Evolutionary conservation across 768 basidiomycete species (phyloP), one percentile per base, ranked within the genome.

Genomic region (Inosperma sp.): DNA sequence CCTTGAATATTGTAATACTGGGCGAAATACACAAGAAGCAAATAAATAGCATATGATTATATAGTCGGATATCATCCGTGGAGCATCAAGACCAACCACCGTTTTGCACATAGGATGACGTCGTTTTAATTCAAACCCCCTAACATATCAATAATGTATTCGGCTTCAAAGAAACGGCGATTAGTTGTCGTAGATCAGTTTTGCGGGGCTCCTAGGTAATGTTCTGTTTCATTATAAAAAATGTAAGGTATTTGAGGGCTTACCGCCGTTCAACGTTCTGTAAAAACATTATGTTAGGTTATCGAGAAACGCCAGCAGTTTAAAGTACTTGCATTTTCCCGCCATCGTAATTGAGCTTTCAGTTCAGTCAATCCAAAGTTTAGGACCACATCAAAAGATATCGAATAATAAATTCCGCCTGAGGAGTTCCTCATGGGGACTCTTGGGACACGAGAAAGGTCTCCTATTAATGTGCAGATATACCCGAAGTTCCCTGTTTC

Each of bases 321-420:
- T 22, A 30, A 34, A 36, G 7, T 27, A 5, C 41, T 31, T 25
- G 34, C 49, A 19, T 43, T 19, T 13, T 77, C 72, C 41, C 59
- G 56, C 76, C 76, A 79, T 27, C 65, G 61, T 49, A 78, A 67
- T 45, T 76, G 71, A 0, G 75, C 77, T 50, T 66, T 68, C 44
- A 78, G 59, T 53, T 80, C 79, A 3, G 79, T 79, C 34, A 73
- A 55, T 5, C 79, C 78, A 47, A 80, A 76, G 5, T 71, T 58
- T n/a, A 80, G 51, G 14, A 78, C 57, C 1, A 80, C 55, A 13
- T 71, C 67, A 34, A 56, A 70, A 4, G 60, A 36, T 13, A 69
- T 51, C 25, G 41, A 30, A 43, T 62, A 72, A 34, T 61, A 68
- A 5, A 4, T 35, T 26, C 48, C 37, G 2, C 47, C 42, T 14